A percentile compares a stretch with the other conserved stretches of the same genome.
These are phyloP conservation scores for Ophiostoma tasmaniense DNA, from an alignment of 2,329 filamentous ascomycete genomes.

Conservation along the genomic window DNA sequence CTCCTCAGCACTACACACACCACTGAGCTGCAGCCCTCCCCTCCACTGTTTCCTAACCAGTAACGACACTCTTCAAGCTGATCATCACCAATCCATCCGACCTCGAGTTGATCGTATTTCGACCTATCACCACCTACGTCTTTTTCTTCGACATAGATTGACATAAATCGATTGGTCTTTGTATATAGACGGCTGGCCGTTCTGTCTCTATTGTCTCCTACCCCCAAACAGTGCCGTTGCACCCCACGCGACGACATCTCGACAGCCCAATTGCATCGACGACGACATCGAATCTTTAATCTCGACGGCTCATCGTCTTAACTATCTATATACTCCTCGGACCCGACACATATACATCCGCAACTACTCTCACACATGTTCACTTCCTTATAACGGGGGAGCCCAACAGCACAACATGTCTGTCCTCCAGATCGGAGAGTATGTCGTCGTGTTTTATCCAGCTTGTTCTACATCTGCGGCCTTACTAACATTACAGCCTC, in stretches of 20 bases:
- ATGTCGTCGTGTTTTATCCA: slow-evolving; percentile 19
- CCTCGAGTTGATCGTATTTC: neutral
- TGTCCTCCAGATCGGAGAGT: slow-evolving; percentile 39
- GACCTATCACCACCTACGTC: neutral
- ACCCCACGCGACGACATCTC: neutral
- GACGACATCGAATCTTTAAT: neutral
- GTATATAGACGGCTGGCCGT: neutral
- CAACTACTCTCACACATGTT: neutral
- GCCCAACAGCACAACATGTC: slow-evolving; percentile 29
- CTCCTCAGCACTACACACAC: too few species aligned
- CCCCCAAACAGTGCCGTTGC: neutral
- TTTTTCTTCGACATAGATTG: neutral
- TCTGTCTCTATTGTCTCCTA: neutral
- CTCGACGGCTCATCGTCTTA: neutral
- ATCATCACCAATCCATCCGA: neutral
- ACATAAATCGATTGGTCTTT: neutral
- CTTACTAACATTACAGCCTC: slow-evolving; percentile 45
- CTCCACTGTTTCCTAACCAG: neutral
- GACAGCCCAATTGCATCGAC: neutral
- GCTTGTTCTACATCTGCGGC: neutral
- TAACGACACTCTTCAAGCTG: neutral
- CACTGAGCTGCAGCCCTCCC: neutral
- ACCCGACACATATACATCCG: neutral
- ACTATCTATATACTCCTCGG: neutral
- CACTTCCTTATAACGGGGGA: neutral